These are phyloP conservation scores for Melampsora larici-populina DNA, from an alignment of 1,284 basidiomycete genomes.

Conservation along the genomic window DNA sequence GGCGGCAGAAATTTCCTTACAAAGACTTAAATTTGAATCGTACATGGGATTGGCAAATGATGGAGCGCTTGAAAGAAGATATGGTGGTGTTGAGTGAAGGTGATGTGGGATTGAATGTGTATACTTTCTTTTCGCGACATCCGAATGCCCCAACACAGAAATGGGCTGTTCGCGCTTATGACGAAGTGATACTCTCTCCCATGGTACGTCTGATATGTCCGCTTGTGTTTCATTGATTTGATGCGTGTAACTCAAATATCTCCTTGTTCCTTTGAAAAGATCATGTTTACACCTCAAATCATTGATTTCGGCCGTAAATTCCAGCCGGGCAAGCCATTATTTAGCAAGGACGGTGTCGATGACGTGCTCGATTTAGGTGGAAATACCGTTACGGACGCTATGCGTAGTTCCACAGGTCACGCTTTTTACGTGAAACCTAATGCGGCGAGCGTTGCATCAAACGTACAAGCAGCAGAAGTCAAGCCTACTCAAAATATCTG, in stretches of 20 bases:
- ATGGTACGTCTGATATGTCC: constrained; percentile 62
- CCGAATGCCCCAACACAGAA: constrained; percentile 76
- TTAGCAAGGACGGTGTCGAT: constrained; percentile 52
- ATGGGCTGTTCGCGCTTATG: constrained; percentile 85
- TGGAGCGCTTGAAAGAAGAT: constrained; percentile 80
- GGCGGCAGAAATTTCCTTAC: constrained; percentile 83
- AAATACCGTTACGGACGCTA: constrained; percentile 45
- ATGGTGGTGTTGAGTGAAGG: constrained; percentile 79
- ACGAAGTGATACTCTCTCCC: constrained; percentile 90
- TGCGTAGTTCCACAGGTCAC: constrained; percentile 25
- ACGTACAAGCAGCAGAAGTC: not conserved
- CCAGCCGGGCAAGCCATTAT: constrained; percentile 50
- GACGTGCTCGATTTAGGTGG: constrained; percentile 55
- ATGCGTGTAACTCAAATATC: not conserved
- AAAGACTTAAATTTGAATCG: constrained; percentile 70
- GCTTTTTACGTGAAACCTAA: not conserved
- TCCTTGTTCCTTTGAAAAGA: constrained; percentile 57
- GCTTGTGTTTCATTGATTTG: not conserved
- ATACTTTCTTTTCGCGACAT: constrained; percentile 79
- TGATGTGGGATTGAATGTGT: constrained; percentile 79
- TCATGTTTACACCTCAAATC: constrained; percentile 85
- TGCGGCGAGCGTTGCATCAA: not conserved
- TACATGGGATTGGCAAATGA: constrained; percentile 78
- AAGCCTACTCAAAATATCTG: not conserved
- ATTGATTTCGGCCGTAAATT: constrained; percentile 80